Conservation (phyloP, 2,329 filamentous ascomycete species). For the Diaporthe humulicola region DNA sequence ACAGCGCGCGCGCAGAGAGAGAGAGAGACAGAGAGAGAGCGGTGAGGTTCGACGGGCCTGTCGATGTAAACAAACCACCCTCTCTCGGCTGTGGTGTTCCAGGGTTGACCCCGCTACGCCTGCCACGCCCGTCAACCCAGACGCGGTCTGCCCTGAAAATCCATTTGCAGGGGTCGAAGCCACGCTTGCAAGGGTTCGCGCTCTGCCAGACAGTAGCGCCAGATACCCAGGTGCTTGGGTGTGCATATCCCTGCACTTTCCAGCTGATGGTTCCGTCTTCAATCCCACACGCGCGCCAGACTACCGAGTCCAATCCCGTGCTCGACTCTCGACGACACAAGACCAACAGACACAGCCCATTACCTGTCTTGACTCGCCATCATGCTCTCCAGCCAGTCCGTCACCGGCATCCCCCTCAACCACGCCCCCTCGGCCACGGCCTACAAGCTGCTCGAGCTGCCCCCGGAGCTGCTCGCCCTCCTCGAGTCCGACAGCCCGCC, state of each 20-base stretch:
- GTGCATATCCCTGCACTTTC: background rate
- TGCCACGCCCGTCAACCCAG: constrained; percentile 5
- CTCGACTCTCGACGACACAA: background rate
- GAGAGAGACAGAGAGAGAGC: no score
- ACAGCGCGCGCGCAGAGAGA: background rate
- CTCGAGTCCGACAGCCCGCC: constrained; percentile 68
- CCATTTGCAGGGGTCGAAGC: constrained; percentile 19
- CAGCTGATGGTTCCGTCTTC: background rate
- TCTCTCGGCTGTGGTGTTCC: constrained; percentile 12
- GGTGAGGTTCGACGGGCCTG: constrained; percentile 30
- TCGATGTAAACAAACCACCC: constrained; percentile 33
- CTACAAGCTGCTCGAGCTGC: constrained; percentile 74
- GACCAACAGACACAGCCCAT: background rate
- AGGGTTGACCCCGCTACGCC: constrained; percentile 10
- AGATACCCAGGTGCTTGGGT: constrained; percentile 23
- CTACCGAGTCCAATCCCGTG: background rate
- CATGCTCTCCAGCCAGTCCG: constrained; percentile 60
- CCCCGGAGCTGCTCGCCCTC: constrained; percentile 67
- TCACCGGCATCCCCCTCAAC: constrained; percentile 62
- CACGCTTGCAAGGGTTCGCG: constrained; percentile 26
- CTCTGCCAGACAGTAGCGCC: constrained; percentile 10
- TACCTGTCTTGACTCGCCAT: constrained; percentile 1
- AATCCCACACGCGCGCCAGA: background rate
- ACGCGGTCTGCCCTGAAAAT: constrained; percentile 25
- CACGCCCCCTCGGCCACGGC: constrained; percentile 62